Conservation (phyloP, 129 eudicot genomes). For the Escallonia herrerae region DNA sequence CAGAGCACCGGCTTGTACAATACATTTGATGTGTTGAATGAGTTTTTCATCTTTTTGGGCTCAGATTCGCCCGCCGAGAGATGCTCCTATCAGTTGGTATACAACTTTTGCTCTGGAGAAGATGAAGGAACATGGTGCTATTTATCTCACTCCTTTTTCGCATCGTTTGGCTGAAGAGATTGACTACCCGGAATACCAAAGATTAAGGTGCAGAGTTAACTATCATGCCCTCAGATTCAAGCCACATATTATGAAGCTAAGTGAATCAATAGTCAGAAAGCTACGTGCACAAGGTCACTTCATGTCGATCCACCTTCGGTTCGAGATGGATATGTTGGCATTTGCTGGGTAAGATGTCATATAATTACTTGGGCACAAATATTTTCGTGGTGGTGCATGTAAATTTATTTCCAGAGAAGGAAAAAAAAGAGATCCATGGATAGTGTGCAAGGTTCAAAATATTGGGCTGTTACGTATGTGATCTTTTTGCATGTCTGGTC, state of each 20-base stretch:
- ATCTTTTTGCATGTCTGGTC: too few relatives aligned
- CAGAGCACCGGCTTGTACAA: too few relatives aligned
- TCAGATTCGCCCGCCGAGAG: slow-evolving; percentile 88
- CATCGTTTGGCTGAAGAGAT: slow-evolving; percentile 94
- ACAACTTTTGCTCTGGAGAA: slow-evolving; percentile 63
- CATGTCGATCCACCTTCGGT: slow-evolving; percentile 97
- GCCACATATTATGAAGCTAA: slow-evolving; percentile 84
- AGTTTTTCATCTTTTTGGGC: background rate
- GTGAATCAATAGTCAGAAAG: slow-evolving; percentile 69
- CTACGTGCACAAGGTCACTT: slow-evolving; percentile 89
- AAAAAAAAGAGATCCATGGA: too few relatives aligned
- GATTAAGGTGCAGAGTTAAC: slow-evolving; percentile 94
- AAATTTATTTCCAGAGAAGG: too few relatives aligned
- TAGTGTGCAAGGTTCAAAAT: too few relatives aligned
- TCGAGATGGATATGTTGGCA: slow-evolving; percentile 96
- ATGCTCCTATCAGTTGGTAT: slow-evolving; percentile 87
- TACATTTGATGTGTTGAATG: background rate
- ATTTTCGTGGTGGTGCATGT: too few relatives aligned
- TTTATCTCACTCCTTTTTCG: slow-evolving; percentile 88
- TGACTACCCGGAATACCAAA: slow-evolving; percentile 81
- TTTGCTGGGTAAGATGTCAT: slow-evolving; percentile 76
- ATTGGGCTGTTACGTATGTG: too few relatives aligned
- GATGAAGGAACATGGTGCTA: slow-evolving; percentile 94
- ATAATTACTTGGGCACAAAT: background rate
- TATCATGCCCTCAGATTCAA: slow-evolving; percentile 91